Evolutionary conservation across 2,329 filamentous ascomycete genomes (phyloP).

Genomic region (Graphilbum sp.): DNA sequence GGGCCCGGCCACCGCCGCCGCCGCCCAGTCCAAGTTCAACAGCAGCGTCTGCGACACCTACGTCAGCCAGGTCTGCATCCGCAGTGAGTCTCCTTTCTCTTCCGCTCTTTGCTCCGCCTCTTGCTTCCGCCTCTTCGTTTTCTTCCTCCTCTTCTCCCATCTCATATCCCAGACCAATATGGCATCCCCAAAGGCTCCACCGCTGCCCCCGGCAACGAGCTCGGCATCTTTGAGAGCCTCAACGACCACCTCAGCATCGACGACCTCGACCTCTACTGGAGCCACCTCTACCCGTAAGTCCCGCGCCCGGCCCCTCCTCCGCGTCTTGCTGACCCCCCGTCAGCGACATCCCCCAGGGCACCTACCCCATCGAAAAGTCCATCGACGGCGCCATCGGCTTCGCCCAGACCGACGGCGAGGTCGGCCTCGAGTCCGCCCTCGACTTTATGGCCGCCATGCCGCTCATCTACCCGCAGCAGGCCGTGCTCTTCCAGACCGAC

Average conservation of each 20-base stretch:
- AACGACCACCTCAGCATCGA: conserved; percentile 10
- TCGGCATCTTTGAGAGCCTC: conserved; percentile 11
- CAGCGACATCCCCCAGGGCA: conserved; percentile 15
- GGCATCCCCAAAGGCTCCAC: conserved; percentile 7
- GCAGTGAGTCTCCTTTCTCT: no score
- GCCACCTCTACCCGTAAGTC: conserved; percentile 4
- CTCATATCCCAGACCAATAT: conserved; percentile 11
- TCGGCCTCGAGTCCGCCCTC: conserved; percentile 17
- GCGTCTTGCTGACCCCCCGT: conserved; percentile 3
- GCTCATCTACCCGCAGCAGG: conserved; percentile 23
- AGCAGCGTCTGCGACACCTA: no score
- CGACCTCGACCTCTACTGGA: conserved; percentile 10
- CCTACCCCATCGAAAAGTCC: conserved; percentile 14
- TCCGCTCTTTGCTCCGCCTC: no score
- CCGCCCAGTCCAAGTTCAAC: no score
- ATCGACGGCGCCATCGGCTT: conserved; percentile 17
- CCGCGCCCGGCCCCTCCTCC: no score
- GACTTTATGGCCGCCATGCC: conserved; percentile 21
- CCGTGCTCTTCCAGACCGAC: conserved; percentile 24
- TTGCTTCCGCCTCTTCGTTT: no score
- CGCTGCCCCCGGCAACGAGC: conserved; percentile 5
- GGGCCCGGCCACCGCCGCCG: no score
- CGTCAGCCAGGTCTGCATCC: no score
- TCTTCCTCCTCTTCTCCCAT: no score
- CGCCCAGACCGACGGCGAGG: conserved; percentile 5